These are phyloP conservation scores for Claviceps capensis DNA, from an alignment of 2,329 filamentous ascomycete genomes.

Conservation along the genomic window DNA sequence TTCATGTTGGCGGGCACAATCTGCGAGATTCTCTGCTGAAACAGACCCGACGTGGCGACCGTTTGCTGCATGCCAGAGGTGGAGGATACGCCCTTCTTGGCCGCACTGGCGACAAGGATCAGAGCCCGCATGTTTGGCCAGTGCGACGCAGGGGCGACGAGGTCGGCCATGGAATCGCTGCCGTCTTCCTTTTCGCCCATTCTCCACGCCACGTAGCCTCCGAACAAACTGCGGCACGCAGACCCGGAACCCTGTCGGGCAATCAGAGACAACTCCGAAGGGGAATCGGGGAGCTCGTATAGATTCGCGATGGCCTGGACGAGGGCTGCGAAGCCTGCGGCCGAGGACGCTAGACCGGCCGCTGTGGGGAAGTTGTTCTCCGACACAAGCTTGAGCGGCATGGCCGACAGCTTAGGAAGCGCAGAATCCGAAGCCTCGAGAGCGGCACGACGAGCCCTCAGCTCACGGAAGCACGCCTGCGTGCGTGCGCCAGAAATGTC, in stretches of 20 bases:
- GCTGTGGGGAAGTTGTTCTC: conserved; percentile 99
- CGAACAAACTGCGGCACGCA: conserved; percentile 84
- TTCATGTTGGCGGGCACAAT: conserved; percentile 77
- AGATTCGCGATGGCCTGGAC: conserved; percentile 84
- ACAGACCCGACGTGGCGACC: conserved; percentile 79
- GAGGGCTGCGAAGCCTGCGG: conserved; percentile 54
- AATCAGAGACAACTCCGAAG: conserved; percentile 74
- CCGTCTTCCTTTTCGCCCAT: conserved; percentile 65
- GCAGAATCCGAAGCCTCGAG: conserved; percentile 60
- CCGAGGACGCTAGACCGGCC: conserved; percentile 68
- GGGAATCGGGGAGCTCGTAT: conserved; percentile 69
- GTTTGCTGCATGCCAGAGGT: conserved; percentile 97
- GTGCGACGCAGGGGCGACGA: conserved; percentile 77
- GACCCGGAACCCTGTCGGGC: conserved; percentile 90
- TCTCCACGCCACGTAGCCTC: conserved; percentile 92
- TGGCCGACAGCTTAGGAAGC: conserved; percentile 67
- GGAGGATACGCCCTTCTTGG: conserved; percentile 89
- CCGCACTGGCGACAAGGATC: conserved; percentile 80
- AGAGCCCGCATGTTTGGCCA: conserved; percentile 94
- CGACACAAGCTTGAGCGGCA: conserved; percentile 74
- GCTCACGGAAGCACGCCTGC: conserved; percentile 84
- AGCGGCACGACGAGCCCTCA: conserved; percentile 61
- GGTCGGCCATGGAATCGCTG: conserved; percentile 72
- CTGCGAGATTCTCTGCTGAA: conserved; percentile 57
- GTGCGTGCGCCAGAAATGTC: conserved; percentile 80